phyloP scores from a whole-genome alignment of 352 stramenopile species.

The Phytophthora cryptogea region DNA sequence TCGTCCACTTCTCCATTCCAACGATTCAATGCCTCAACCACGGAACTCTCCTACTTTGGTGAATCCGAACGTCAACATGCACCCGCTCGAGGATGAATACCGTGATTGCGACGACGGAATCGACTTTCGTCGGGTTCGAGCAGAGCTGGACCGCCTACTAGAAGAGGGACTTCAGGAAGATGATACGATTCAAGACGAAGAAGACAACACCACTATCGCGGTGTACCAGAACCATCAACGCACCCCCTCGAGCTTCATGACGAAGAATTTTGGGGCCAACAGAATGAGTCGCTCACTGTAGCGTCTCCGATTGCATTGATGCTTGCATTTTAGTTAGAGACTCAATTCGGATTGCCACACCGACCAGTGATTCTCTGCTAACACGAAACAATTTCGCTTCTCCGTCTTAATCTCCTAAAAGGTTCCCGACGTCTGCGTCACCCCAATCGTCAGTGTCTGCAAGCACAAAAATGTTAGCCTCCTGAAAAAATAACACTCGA shows the following conservation, averaged over 20 bases:
- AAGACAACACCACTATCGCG: constrained; percentile 8
- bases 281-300: constrained; percentile 15
- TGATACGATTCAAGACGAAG: background rate
- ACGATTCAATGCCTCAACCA: constrained; percentile 1
- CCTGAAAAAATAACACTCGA: constrained; percentile 1
- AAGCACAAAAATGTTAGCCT: constrained; percentile 9
- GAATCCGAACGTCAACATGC: constrained; percentile 5
- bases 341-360: constrained; percentile 20
- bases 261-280: background rate
- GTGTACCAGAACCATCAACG: constrained; percentile 4
- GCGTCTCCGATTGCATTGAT: constrained; percentile 1
- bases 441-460: constrained; percentile 81
- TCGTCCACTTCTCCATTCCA: constrained; percentile 9
- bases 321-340: constrained; percentile 12
- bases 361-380: constrained; percentile 6
- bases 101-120: constrained; percentile 30
- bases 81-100: background rate
- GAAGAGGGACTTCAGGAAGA: constrained; percentile 28
- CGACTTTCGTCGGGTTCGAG: constrained; percentile 27
- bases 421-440: constrained; percentile 76
- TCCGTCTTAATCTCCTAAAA: constrained; percentile 64
- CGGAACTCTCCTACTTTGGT: constrained; percentile 2
- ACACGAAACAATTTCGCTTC: constrained; percentile 16
- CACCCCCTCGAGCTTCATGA: background rate
- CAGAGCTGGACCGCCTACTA: constrained; percentile 30